Conservation (phyloP, 1,139 yeast genomes). For the Taphrina flavorubra region DNA sequence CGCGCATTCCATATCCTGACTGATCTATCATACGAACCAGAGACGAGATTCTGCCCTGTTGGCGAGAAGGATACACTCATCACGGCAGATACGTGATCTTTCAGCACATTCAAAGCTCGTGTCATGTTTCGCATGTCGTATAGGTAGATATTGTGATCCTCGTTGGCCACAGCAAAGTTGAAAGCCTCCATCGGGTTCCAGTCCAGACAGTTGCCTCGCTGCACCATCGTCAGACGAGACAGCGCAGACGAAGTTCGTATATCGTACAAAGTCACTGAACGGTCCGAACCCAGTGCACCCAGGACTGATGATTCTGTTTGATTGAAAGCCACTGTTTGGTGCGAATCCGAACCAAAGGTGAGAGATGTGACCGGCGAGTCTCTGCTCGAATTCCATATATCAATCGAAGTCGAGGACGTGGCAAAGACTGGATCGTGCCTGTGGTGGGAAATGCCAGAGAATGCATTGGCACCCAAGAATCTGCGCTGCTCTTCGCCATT, state of each 20-base stretch:
- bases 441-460: conserved; percentile 87
- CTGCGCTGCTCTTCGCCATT: conserved; percentile 60
- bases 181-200: conserved; percentile 99
- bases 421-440: conserved; percentile 74
- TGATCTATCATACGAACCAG: conserved; percentile 94
- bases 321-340: conserved; percentile 81
- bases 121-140: conserved; percentile 95
- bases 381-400: conserved; percentile 86
- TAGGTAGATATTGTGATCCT: conserved; percentile 91
- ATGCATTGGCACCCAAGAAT: conserved; percentile 80
- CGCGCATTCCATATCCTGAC: conserved; percentile 75
- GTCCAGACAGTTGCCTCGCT: conserved; percentile 82
- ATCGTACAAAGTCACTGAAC: conserved; percentile 88
- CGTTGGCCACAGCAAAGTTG: conserved; percentile 88
- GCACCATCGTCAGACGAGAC: conserved; percentile 77
- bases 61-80: conserved; percentile 95
- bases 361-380: conserved; percentile 76
- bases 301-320: conserved; percentile 86
- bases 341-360: conserved; percentile 96
- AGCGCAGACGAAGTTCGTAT: conserved; percentile 90
- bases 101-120: conserved; percentile 78
- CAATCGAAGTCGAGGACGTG: conserved; percentile 88
- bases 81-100: conserved; percentile 96
- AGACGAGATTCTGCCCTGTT: conserved; percentile 93
- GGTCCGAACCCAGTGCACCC: conserved; percentile 92